Conservation (phyloP, 2,329 filamentous ascomycete species). For the Fusarium sacchari region DNA sequence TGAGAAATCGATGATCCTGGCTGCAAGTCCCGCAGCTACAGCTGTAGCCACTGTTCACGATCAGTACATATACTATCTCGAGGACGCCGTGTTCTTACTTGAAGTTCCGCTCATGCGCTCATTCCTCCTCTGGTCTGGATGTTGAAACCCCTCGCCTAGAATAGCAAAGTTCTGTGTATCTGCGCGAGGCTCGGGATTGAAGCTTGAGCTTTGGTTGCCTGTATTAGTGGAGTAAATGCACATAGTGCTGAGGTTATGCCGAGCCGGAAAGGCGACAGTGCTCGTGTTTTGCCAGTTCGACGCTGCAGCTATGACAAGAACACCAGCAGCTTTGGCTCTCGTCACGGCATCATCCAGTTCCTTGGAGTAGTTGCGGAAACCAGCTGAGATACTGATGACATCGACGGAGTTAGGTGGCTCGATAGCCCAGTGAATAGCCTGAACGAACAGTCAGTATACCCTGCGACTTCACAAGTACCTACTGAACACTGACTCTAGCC, state of each 20-base stretch:
- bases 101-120: not conserved
- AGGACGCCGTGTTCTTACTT: not conserved
- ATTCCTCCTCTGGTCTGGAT: not conserved
- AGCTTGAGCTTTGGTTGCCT: not conserved
- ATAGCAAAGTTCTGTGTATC: not conserved
- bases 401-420: accelerated
- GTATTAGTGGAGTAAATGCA: not conserved
- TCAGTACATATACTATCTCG: accelerated
- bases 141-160: accelerated
- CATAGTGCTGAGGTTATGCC: not conserved
- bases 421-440: not conserved
- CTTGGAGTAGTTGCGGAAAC: not conserved
- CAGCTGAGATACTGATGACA: not conserved
- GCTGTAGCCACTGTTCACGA: not conserved
- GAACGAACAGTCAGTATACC: accelerated
- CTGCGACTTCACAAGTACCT: accelerated
- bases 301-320: accelerated
- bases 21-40: accelerated
- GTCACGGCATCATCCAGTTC: accelerated
- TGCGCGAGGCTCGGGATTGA: not conserved
- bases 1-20: accelerated
- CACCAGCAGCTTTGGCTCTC: accelerated
- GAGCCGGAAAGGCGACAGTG: not conserved
- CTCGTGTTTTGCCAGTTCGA: not conserved
- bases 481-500: accelerated